phyloP scores from a whole-genome alignment of 2,329 filamentous ascomycete genomes.

The Hymenoscyphus repandus region DNA sequence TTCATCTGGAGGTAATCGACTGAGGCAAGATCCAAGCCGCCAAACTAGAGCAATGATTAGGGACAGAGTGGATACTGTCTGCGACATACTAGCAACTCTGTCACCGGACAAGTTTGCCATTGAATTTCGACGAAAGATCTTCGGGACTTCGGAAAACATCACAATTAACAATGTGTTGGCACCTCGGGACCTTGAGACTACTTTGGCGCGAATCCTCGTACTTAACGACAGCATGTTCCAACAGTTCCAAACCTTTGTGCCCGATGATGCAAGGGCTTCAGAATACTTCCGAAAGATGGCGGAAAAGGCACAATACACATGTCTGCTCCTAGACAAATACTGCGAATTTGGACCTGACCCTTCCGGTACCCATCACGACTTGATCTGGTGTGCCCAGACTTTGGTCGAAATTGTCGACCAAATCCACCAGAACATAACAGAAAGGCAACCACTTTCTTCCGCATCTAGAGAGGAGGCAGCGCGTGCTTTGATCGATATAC shows the following conservation, averaged over 20 bases:
- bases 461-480: conserved; percentile 20
- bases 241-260: conserved; percentile 21
- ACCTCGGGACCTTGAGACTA: conserved; percentile 24
- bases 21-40: background rate
- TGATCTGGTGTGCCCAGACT: conserved; percentile 24
- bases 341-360: conserved; percentile 17
- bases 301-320: conserved; percentile 18
- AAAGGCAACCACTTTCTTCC: conserved; percentile 17
- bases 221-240: conserved; percentile 23
- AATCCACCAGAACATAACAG: conserved; percentile 18
- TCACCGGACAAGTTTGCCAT: conserved; percentile 16
- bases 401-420: conserved; percentile 23
- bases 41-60: conserved; percentile 16
- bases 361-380: conserved; percentile 16
- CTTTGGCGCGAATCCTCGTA: conserved; percentile 23
- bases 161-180: conserved; percentile 14
- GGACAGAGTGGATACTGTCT: conserved; percentile 17
- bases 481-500: conserved; percentile 21
- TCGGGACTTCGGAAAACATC: conserved; percentile 18
- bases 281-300: conserved; percentile 26
- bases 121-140: conserved; percentile 22
- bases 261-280: conserved; percentile 18
- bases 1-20: background rate
- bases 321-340: conserved; percentile 21
- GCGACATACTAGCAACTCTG: conserved; percentile 28